Base-by-base conservation (phyloP, 345 rosid species). In the Punica granatum region DNA sequence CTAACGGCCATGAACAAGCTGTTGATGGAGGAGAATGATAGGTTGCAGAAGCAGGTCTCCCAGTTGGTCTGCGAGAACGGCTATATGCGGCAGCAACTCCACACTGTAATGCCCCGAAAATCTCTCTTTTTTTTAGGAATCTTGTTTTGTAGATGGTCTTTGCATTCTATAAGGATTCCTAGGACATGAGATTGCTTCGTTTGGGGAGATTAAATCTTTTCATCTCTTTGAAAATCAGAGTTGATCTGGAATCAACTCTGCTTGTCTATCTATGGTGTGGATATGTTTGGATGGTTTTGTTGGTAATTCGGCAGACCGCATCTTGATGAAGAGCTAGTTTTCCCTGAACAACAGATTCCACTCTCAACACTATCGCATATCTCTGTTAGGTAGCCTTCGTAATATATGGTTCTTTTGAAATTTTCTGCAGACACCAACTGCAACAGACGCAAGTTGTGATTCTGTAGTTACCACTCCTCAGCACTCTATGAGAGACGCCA, bases 1-100 rank as follows among this genome's bases (percentile, higher is more conserved):
- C 79, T 95, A 76, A 67, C 96, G 5, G 98, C 99, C 10, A 95
- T 95, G 99, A 95, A 95, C 77, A 95, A 92, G 78, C 84, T 95
- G 73, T 69, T 95, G 74, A 92, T 95, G 99, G 99, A 95, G 77
- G 98, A 95, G 85, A 95, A 95, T 70, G 99, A 95, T 72, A 89
- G 99, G 7, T 77, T 95, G 70, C 98, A 95, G 82, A 95, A 95
- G 68, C 99, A 95, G 79, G 99, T 95, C 60, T 95, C 99, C 23
- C 99, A 95, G 78, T 79, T 95, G 67, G 98, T 95, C 53, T 84
- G 89, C 48, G 98, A 95, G 73, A 95, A 95, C 75, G 93, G 96
- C 37, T 86, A 78, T 75, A 90, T 90, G 87, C 83, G 85, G 76
- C 98, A 95, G 67, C 98, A 95, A 58, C 70, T 93, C 69, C 98